Percentiles rank a stretch among this genome's conserved stretches.
Evolutionary conservation across 768 basidiomycete genomes (phyloP).

Genomic region (Lyophyllum atratum): DNA sequence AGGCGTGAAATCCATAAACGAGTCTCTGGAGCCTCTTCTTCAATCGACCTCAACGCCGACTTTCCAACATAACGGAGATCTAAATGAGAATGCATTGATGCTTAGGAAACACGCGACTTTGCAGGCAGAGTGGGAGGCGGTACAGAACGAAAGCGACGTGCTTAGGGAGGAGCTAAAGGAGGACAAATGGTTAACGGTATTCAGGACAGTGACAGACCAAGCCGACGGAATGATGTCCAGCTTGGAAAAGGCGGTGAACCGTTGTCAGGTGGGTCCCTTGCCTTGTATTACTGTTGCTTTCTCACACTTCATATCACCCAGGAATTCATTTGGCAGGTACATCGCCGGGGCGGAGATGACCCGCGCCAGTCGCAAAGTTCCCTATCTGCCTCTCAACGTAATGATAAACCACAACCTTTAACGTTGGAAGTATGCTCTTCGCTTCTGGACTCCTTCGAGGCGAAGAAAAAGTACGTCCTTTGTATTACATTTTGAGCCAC

Average conservation of each 20-base stretch:
- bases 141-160: constrained; percentile 78
- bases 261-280: constrained; percentile 71
- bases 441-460: constrained; percentile 76
- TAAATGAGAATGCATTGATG: constrained; percentile 48
- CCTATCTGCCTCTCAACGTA: constrained; percentile 47
- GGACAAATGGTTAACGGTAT: constrained; percentile 96
- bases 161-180: constrained; percentile 93
- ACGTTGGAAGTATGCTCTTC: constrained; percentile 65
- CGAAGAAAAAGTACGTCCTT: constrained; percentile 76
- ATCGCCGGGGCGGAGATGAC: constrained; percentile 54
- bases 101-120: constrained; percentile 77
- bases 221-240: constrained; percentile 98
- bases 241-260: constrained; percentile 88
- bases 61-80: constrained; percentile 35
- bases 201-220: constrained; percentile 91
- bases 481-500: neutral
- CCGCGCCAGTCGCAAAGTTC: constrained; percentile 43
- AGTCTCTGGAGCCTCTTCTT: constrained; percentile 63
- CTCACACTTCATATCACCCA: constrained; percentile 26
- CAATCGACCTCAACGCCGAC: constrained; percentile 51
- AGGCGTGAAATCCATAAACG: constrained; percentile 69
- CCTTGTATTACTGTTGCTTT: constrained; percentile 1
- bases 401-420: constrained; percentile 45
- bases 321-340: constrained; percentile 89
- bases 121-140: constrained; percentile 75